Percentiles rank a stretch among this genome's conserved stretches.
These are phyloP conservation scores for Citrus sp. DNA, from an alignment of 345 rosid genomes.

Conservation along the genomic window DNA sequence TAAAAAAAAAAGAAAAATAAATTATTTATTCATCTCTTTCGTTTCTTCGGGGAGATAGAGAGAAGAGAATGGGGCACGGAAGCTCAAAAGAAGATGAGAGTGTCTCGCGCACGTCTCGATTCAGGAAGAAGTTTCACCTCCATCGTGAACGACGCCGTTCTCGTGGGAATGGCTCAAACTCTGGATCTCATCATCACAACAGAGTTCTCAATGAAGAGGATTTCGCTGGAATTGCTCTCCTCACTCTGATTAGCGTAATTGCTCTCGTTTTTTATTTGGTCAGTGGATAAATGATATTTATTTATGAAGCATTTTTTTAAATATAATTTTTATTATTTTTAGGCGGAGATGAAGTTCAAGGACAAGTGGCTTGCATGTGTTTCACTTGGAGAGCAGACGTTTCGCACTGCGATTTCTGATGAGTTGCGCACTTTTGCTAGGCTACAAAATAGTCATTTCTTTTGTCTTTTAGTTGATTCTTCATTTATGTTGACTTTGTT, in stretches of 20 bases:
- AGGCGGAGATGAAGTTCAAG: conserved; percentile 82
- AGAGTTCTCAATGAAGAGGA: conserved; percentile 49
- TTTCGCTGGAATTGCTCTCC: conserved; percentile 87
- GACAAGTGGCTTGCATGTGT: conserved; percentile 92
- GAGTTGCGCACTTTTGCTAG: conserved; percentile 36
- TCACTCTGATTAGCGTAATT: conserved; percentile 56
- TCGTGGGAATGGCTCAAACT: conserved; percentile 14
- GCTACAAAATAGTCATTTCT: not conserved
- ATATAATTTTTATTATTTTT: not conserved
- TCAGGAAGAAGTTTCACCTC: conserved; percentile 44
- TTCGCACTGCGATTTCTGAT: conserved; percentile 67
- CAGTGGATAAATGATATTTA: not conserved
- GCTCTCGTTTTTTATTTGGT: not conserved
- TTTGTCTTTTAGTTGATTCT: not conserved
- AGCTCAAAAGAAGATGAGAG: conserved; percentile 20
- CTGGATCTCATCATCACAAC: conserved; percentile 10
- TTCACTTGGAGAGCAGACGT: conserved; percentile 88
- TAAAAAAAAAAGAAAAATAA: too few species aligned
- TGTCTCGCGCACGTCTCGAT: conserved; percentile 31
- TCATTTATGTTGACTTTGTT: not conserved
- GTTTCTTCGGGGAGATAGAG: not conserved
- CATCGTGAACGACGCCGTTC: conserved; percentile 35
- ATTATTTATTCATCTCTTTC: not conserved
- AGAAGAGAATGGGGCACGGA: conserved; percentile 28
- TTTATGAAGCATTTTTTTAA: not conserved